Percentiles rank a stretch among this genome's conserved stretches.
These are phyloP conservation scores for Claviceps capensis DNA, from an alignment of 2,329 filamentous ascomycete species.

Conservation along the genomic window DNA sequence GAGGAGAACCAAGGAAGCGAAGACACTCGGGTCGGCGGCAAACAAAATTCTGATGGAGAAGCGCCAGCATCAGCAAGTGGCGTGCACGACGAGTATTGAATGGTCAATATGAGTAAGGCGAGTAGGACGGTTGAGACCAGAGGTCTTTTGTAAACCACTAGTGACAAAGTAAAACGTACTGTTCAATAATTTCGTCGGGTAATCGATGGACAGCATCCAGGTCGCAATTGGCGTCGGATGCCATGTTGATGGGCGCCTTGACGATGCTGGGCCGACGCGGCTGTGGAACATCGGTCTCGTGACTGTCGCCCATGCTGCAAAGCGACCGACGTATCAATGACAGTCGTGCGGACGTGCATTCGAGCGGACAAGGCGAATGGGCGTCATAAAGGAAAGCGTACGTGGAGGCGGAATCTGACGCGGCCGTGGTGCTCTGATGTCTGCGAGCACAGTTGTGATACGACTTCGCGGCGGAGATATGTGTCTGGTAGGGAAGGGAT, in stretches of 20 bases:
- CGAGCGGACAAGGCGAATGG: not conserved
- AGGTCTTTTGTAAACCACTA: not conserved
- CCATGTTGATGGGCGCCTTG: slow-evolving; percentile 16
- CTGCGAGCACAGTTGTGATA: too few relatives aligned
- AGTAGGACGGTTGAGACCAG: not conserved
- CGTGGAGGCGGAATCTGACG: not conserved
- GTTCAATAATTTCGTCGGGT: slow-evolving; percentile 56
- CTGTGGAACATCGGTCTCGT: slow-evolving; percentile 13
- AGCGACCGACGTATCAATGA: not conserved
- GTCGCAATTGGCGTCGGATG: slow-evolving; percentile 13
- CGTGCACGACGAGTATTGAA: not conserved
- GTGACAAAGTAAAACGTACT: slow-evolving; percentile 32
- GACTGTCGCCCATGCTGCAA: slow-evolving; percentile 13
- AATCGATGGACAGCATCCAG: slow-evolving; percentile 35
- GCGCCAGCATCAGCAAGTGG: not conserved
- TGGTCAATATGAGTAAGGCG: too few relatives aligned
- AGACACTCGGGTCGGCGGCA: slow-evolving; percentile 45
- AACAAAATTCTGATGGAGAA: slow-evolving; percentile 42
- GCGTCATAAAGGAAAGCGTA: not conserved
- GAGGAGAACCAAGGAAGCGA: slow-evolving; percentile 51
- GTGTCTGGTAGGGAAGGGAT: too few relatives aligned
- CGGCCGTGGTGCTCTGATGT: not conserved
- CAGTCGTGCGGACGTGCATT: not conserved
- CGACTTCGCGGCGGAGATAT: too few relatives aligned
- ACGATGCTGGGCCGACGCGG: slow-evolving; percentile 22